These are phyloP conservation scores for Carnegiea gigantea DNA, from an alignment of 179 eudicot species.

Conservation along the genomic window DNA sequence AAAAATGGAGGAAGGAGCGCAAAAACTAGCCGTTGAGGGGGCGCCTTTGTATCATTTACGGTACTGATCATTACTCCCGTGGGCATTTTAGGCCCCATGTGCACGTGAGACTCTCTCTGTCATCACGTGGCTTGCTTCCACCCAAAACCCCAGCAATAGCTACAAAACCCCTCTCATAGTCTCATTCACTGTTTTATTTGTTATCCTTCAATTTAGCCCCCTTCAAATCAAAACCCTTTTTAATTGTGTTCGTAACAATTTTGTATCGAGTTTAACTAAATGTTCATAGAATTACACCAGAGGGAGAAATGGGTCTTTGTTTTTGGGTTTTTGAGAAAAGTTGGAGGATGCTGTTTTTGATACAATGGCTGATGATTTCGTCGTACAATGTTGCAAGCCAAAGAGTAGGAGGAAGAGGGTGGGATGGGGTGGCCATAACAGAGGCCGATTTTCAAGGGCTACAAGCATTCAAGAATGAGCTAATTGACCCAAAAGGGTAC, in stretches of 20 bases:
- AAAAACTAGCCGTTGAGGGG: background rate
- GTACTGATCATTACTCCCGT: background rate
- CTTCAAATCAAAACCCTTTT: background rate
- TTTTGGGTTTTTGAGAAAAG: background rate
- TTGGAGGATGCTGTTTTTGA: background rate
- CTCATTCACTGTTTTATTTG: background rate
- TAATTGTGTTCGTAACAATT: background rate
- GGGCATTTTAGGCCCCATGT: background rate
- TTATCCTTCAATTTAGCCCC: background rate
- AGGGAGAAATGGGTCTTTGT: background rate
- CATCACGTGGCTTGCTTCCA: conserved; percentile 5
- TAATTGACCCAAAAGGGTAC: conserved; percentile 45
- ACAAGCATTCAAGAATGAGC: conserved; percentile 39
- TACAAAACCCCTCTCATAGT: background rate
- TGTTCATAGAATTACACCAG: background rate
- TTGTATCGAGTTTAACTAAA: background rate
- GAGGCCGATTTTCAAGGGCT: conserved; percentile 65
- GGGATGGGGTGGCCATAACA: conserved; percentile 55
- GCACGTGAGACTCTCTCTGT: background rate
- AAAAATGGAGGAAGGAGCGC: conserved; percentile 1
- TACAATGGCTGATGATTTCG: conserved; percentile 19
- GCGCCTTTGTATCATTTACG: conserved; percentile 1
- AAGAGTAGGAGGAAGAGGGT: background rate
- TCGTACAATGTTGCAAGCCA: conserved; percentile 31
- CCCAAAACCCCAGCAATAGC: background rate